Percentiles rank a stretch among this genome's conserved stretches.
phyloP scores from a whole-genome alignment of 306 rosid species.

The Arachis stenosperma region DNA sequence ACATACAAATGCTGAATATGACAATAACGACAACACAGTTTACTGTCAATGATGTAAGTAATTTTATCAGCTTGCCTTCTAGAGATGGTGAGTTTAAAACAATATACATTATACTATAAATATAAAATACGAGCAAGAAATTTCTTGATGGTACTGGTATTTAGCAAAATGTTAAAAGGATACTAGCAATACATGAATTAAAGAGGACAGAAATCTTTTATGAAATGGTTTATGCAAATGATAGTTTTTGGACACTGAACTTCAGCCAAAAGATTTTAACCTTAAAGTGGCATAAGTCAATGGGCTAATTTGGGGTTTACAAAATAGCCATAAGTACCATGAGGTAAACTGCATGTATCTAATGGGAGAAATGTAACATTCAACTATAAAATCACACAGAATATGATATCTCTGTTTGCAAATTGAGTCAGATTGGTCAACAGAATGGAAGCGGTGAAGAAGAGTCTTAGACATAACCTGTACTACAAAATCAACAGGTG shows the following conservation, averaged over 20 bases:
- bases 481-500: slow-evolving; percentile 73
- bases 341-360: slow-evolving; percentile 14
- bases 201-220: neutral
- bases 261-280: neutral
- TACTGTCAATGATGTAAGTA: neutral
- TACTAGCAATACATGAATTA: neutral
- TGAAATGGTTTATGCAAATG: neutral
- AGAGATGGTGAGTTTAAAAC: neutral
- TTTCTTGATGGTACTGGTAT: neutral
- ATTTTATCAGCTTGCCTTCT: neutral
- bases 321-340: neutral
- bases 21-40: too few relatives aligned
- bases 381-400: slow-evolving; percentile 16
- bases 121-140: neutral
- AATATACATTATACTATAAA: neutral
- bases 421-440: neutral
- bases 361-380: slow-evolving; percentile 18
- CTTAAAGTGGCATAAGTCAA: slow-evolving; percentile 1
- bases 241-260: neutral
- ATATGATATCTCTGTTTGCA: neutral
- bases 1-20: too few relatives aligned
- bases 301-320: neutral
- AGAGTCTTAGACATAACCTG: slow-evolving; percentile 60
- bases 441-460: slow-evolving; percentile 7
- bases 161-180: neutral